phyloP scores from a whole-genome alignment of 306 rosid species.

The Malus sieversii region DNA sequence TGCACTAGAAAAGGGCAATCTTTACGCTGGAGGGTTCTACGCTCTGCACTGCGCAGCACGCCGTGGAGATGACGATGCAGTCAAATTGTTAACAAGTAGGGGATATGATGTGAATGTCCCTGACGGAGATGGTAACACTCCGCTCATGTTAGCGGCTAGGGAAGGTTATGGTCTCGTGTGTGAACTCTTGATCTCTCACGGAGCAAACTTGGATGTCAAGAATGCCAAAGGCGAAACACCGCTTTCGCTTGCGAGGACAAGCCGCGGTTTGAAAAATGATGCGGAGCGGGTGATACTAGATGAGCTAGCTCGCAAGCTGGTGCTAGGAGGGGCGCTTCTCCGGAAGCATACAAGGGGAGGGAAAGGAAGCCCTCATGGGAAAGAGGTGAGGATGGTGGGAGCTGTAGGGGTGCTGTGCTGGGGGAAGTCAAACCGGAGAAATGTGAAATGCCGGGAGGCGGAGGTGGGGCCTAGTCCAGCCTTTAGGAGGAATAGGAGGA shows the following conservation, averaged over 20 bases:
- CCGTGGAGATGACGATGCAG: slow-evolving; percentile 72
- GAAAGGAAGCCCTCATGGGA: slow-evolving; percentile 61
- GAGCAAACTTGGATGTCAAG: slow-evolving; percentile 45
- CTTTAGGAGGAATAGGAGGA: slow-evolving; percentile 47
- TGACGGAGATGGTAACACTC: slow-evolving; percentile 74
- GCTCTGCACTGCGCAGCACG: slow-evolving; percentile 92
- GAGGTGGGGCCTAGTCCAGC: slow-evolving; percentile 56
- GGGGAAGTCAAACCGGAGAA: slow-evolving; percentile 69
- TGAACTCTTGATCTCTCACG: slow-evolving; percentile 50
- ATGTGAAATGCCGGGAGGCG: slow-evolving; percentile 58
- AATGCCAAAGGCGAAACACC: slow-evolving; percentile 70
- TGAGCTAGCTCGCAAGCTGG: slow-evolving; percentile 60
- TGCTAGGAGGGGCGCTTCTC: slow-evolving; percentile 43
- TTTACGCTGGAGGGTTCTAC: slow-evolving; percentile 59
- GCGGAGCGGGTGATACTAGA: slow-evolving; percentile 61
- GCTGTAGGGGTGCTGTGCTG: slow-evolving; percentile 52
- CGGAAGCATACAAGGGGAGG: slow-evolving; percentile 80
- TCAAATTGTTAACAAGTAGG: slow-evolving; percentile 52
- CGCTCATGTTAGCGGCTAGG: slow-evolving; percentile 90
- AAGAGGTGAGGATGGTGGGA: slow-evolving; percentile 55
- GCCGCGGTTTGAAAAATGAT: slow-evolving; percentile 18
- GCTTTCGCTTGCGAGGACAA: slow-evolving; percentile 56
- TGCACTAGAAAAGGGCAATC: slow-evolving; percentile 73
- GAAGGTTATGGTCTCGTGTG: slow-evolving; percentile 72
- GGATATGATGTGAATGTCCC: slow-evolving; percentile 76